Evolutionary conservation across 495 filamentous ascomycete species (phyloP).

Genomic region (Friedmanniomyces simplex): DNA sequence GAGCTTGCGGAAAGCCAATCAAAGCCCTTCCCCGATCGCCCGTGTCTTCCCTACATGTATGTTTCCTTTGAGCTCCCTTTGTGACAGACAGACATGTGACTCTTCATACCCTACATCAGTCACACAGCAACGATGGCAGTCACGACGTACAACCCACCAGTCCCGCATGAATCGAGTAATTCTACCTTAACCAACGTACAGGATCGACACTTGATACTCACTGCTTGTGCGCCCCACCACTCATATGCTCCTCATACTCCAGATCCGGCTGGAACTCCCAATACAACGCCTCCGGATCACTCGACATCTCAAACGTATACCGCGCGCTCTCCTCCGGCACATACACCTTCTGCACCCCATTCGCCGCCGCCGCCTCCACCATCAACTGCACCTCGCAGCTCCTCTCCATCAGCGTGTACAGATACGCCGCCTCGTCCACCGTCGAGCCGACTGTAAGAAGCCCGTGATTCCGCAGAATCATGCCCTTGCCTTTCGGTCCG

Average conservation of each 20-base stretch:
- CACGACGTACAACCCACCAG: too few species aligned
- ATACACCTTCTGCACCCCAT: slow-evolving; percentile 29
- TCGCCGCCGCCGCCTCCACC: slow-evolving; percentile 33
- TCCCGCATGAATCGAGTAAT: too few species aligned
- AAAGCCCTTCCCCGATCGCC: background rate
- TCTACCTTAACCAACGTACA: too few species aligned
- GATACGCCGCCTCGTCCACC: slow-evolving; percentile 34
- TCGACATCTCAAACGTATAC: slow-evolving; percentile 31
- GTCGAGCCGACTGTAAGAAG: slow-evolving; percentile 33
- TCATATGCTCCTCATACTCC: slow-evolving; percentile 30
- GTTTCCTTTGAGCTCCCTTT: background rate
- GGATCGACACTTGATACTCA: background rate
- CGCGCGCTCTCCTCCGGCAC: slow-evolving; percentile 30
- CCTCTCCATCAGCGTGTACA: slow-evolving; percentile 34
- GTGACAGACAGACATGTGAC: background rate
- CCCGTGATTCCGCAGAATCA: slow-evolving; percentile 34
- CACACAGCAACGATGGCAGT: background rate
- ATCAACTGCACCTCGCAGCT: slow-evolving; percentile 33
- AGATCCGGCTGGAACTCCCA: slow-evolving; percentile 35
- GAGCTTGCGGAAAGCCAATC: background rate
- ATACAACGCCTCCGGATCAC: slow-evolving; percentile 32
- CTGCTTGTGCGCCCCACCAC: slow-evolving; percentile 16
- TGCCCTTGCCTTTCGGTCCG: slow-evolving; percentile 31
- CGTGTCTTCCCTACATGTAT: background rate
- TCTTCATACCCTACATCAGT: background rate